These are phyloP conservation scores for Schizonepeta tenuifolia DNA, from an alignment of 257 asterid species.

Conservation along the genomic window DNA sequence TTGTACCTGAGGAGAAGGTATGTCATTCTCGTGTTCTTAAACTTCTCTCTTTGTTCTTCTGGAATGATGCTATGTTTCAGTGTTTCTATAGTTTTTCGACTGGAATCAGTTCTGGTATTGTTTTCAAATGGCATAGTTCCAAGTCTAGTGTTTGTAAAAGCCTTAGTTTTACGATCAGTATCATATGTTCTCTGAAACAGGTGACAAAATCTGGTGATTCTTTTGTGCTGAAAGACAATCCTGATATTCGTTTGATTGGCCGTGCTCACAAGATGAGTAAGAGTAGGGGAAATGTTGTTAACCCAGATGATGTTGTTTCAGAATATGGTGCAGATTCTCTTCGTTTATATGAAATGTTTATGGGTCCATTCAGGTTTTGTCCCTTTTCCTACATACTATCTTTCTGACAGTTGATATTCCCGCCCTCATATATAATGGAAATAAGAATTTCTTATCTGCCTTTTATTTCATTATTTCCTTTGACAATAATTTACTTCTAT, in stretches of 20 bases:
- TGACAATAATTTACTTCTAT: conserved; percentile 5
- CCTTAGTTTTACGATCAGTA: not conserved
- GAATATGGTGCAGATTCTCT: conserved; percentile 98
- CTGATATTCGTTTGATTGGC: conserved; percentile 68
- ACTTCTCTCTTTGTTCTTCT: not conserved
- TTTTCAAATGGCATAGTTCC: not conserved
- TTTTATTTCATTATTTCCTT: conserved; percentile 4
- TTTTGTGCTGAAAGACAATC: conserved; percentile 81
- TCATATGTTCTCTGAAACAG: conserved; percentile 47
- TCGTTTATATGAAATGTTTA: conserved; percentile 97
- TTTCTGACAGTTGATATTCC: conserved; percentile 6
- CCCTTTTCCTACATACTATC: conserved; percentile 22
- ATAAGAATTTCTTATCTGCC: not conserved
- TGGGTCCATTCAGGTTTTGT: conserved; percentile 94
- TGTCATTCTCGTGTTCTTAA: not conserved
- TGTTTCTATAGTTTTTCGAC: not conserved
- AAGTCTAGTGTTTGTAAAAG: conserved; percentile 13
- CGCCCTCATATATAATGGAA: not conserved
- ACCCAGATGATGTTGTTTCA: conserved; percentile 93
- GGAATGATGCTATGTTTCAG: not conserved
- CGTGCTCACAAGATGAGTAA: conserved; percentile 98
- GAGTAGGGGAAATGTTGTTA: conserved; percentile 94
- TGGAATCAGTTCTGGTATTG: not conserved
- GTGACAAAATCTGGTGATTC: conserved; percentile 79
- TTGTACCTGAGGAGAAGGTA: conserved; percentile 76